Evolutionary conservation across 108 stramenopile genomes (phyloP).

Genomic region (Cyclotella kingstonii): DNA sequence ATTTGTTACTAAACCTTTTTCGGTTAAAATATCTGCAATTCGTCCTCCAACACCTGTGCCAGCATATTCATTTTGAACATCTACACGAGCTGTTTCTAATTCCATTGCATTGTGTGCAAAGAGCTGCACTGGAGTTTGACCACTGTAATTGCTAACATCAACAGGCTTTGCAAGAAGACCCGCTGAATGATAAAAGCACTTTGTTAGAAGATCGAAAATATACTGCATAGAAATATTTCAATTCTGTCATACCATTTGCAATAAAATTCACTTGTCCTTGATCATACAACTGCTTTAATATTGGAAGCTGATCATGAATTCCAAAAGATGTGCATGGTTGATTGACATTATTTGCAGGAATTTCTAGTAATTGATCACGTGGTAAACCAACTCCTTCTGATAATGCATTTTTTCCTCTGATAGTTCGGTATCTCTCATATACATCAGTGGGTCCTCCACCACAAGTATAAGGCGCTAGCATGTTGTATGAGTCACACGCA

Average conservation of each 20-base stretch:
- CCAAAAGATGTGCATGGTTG: conserved; percentile 50
- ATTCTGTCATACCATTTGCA: conserved; percentile 34
- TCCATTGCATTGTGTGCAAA: conserved; percentile 64
- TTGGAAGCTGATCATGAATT: conserved; percentile 43
- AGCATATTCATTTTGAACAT: conserved; percentile 24
- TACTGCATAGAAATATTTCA: not conserved
- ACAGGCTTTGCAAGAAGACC: conserved; percentile 49
- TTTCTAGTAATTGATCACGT: conserved; percentile 14
- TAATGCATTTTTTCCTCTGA: conserved; percentile 39
- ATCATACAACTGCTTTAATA: conserved; percentile 39
- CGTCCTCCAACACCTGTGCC: conserved; percentile 56
- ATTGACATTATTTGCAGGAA: conserved; percentile 34
- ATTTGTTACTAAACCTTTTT: conserved; percentile 17
- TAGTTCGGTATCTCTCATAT: conserved; percentile 36
- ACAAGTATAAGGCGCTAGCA: conserved; percentile 55
- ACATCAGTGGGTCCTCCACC: conserved; percentile 23
- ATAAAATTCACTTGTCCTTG: conserved; percentile 37
- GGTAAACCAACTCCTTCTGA: conserved; percentile 35
- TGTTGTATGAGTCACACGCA: conserved; percentile 58
- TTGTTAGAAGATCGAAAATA: not conserved
- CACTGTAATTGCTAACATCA: conserved; percentile 26
- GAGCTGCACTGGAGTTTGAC: conserved; percentile 35
- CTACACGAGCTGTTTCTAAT: conserved; percentile 39
- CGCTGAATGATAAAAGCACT: conserved; percentile 1
- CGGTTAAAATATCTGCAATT: conserved; percentile 41